A percentile compares a stretch with the other conserved stretches of the same genome.
Evolutionary conservation across 176 grass and related monocot species (phyloP).

Genomic region (Bonia amplexicaulis): DNA sequence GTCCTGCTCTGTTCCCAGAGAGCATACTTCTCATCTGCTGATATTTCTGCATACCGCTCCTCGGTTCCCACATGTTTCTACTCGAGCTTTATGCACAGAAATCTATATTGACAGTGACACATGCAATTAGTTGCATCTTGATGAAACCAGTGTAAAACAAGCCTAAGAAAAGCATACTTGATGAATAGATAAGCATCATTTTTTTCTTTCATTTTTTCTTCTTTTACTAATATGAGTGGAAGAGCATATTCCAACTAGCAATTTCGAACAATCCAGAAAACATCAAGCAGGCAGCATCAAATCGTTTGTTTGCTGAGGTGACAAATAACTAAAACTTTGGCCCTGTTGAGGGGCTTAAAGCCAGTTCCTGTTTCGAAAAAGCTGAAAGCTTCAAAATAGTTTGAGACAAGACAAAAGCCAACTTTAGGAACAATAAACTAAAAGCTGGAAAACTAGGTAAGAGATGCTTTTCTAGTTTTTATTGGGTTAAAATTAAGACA

Average conservation of each 20-base stretch:
- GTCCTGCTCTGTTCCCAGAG: neutral
- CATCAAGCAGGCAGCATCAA: constrained; percentile 1
- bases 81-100: neutral
- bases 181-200: neutral
- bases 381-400: too few relatives aligned
- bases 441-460: too few relatives aligned
- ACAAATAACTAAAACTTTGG: constrained; percentile 11
- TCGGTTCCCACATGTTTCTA: neutral
- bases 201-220: neutral
- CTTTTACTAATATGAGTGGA: neutral
- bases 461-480: too few relatives aligned
- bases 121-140: neutral
- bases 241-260: constrained; percentile 10
- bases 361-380: too few relatives aligned
- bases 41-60: neutral
- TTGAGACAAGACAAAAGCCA: too few relatives aligned
- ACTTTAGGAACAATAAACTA: too few relatives aligned
- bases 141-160: neutral
- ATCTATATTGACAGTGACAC: neutral
- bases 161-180: neutral
- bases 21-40: neutral
- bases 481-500: too few relatives aligned
- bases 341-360: too few relatives aligned
- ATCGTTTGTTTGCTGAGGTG: neutral
- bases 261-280: constrained; percentile 9